Percentiles rank a stretch among this genome's conserved stretches.
phyloP scores from a whole-genome alignment of 2,329 filamentous ascomycete genomes.

The Fusarium cyanostomum region DNA sequence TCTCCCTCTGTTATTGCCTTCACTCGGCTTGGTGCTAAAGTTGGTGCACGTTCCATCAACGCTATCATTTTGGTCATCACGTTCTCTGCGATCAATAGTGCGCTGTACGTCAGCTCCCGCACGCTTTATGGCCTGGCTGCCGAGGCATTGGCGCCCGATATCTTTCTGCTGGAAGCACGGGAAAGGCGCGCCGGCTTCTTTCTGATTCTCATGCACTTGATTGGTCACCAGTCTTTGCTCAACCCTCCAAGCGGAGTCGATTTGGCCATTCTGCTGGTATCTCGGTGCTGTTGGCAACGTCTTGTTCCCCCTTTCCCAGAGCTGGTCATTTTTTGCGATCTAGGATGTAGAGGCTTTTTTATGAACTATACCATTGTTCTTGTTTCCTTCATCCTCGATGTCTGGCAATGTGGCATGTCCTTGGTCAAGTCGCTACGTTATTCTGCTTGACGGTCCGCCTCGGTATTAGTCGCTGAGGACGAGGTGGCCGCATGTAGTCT shows the following conservation, averaged over 20 bases:
- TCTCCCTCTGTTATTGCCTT: not conserved
- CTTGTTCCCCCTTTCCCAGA: not conserved
- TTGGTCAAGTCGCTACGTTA: too few species aligned
- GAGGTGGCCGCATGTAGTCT: too few species aligned
- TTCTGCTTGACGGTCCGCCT: too few species aligned
- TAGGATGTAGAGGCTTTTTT: not conserved
- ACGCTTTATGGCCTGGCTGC: not conserved
- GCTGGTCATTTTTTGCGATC: not conserved
- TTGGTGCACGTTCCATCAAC: not conserved
- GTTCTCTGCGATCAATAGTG: slow-evolving; percentile 1
- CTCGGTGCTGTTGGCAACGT: not conserved
- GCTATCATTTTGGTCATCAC: not conserved
- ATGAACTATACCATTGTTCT: not conserved
- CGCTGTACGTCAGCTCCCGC: not conserved
- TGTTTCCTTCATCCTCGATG: not conserved
- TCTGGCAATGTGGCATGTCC: not conserved
- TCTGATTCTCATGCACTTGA: not conserved
- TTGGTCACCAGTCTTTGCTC: not conserved
- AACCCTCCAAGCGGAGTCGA: not conserved
- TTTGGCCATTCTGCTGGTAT: not conserved
- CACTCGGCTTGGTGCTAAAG: not conserved
- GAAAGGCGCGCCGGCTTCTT: not conserved
- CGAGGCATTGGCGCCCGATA: not conserved
- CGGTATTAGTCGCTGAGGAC: too few species aligned
- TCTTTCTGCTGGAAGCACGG: not conserved